Evolutionary conservation across 2,329 filamentous ascomycete species (phyloP).

Genomic region (Westerdykella ornata): DNA sequence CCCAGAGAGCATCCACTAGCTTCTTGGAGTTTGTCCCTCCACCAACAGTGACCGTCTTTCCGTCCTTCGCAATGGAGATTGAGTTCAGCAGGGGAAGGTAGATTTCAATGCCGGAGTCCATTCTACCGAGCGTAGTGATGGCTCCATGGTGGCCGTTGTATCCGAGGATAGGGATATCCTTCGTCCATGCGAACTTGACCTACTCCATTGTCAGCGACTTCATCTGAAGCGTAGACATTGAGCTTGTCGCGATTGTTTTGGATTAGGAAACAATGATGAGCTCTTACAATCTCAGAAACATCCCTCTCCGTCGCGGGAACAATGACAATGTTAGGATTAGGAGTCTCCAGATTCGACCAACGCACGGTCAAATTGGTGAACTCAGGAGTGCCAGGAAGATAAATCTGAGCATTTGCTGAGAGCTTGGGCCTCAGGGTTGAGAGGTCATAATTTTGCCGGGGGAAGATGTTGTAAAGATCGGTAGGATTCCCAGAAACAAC

Average conservation of each 20-base stretch:
- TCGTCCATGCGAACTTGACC: slow-evolving; percentile 46
- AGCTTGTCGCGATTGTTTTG: background rate
- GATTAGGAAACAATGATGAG: too few relatives aligned
- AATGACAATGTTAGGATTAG: slow-evolving; percentile 16
- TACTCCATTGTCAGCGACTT: slow-evolving; percentile 12
- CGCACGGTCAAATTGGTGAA: slow-evolving; percentile 13
- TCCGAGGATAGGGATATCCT: slow-evolving; percentile 47
- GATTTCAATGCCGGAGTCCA: slow-evolving; percentile 49
- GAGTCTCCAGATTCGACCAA: slow-evolving; percentile 16
- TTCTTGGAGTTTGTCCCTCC: slow-evolving; percentile 45
- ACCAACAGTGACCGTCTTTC: slow-evolving; percentile 43
- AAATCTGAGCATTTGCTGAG: slow-evolving; percentile 12
- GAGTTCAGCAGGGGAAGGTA: slow-evolving; percentile 42
- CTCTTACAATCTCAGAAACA: slow-evolving; percentile 17
- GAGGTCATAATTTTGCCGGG: slow-evolving; percentile 13
- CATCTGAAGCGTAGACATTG: background rate
- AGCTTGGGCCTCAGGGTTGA: slow-evolving; percentile 12
- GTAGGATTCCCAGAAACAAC: slow-evolving; percentile 8
- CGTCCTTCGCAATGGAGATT: slow-evolving; percentile 40
- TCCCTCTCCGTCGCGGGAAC: slow-evolving; percentile 15
- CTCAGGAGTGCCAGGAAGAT: slow-evolving; percentile 9
- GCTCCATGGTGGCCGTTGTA: slow-evolving; percentile 50
- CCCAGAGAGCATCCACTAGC: slow-evolving; percentile 47
- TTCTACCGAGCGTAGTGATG: slow-evolving; percentile 44
- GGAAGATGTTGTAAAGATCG: slow-evolving; percentile 5